Conservation (phyloP, 1,139 yeast genomes). For the Casaregolazyma suthepensis region DNA sequence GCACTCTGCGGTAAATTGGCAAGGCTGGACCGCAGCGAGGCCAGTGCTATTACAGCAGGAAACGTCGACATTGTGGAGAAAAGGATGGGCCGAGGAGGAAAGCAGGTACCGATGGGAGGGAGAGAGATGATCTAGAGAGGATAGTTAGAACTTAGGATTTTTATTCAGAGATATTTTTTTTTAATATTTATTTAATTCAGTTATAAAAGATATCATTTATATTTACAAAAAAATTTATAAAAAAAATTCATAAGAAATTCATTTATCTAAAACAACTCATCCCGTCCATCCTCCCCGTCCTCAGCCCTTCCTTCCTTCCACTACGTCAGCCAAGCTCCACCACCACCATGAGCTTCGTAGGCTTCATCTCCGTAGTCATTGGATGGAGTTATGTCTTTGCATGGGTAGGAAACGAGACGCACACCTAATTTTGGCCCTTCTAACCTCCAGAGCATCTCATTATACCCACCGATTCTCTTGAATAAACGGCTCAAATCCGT, state of each 20-base stretch:
- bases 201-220: too few relatives aligned
- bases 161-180: too few relatives aligned
- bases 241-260: background rate
- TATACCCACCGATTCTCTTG: constrained; percentile 41
- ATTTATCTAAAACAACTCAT: background rate
- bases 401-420: constrained; percentile 26
- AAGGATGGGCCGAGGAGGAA: background rate
- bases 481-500: constrained; percentile 36
- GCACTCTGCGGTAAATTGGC: constrained; percentile 53
- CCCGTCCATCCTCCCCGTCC: background rate
- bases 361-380: constrained; percentile 21
- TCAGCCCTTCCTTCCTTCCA: background rate
- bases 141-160: too few relatives aligned
- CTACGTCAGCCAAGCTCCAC: constrained; percentile 3
- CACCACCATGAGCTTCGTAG: constrained; percentile 8
- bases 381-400: constrained; percentile 29
- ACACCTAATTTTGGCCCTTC: background rate
- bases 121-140: background rate
- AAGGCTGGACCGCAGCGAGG: constrained; percentile 46
- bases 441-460: constrained; percentile 37
- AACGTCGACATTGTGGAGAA: constrained; percentile 18
- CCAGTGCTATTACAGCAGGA: constrained; percentile 31
- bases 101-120: background rate
- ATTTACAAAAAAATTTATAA: too few relatives aligned
- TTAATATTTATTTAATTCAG: too few relatives aligned